These are phyloP conservation scores for Flaveria trinervia DNA, from an alignment of 129 eudicot species.

Conservation along the genomic window DNA sequence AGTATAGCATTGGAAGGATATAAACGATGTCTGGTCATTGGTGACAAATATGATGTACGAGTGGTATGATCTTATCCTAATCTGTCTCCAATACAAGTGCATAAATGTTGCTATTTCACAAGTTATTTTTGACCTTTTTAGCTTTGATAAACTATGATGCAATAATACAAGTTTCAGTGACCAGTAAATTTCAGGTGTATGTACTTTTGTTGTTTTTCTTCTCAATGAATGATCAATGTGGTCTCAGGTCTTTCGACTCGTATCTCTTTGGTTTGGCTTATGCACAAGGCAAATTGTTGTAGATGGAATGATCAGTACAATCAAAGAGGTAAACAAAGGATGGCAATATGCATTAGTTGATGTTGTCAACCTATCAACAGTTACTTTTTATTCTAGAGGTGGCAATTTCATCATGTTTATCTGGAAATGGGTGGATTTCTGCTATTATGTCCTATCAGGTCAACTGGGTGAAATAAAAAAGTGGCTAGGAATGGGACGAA, in stretches of 20 bases:
- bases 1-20: constrained; percentile 83
- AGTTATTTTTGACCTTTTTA: constrained; percentile 15
- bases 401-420: not conserved
- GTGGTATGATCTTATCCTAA: constrained; percentile 61
- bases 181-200: constrained; percentile 8
- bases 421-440: not conserved
- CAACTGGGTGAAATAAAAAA: not conserved
- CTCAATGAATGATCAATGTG: constrained; percentile 22
- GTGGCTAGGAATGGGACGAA: not conserved
- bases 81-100: constrained; percentile 8
- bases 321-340: constrained; percentile 63
- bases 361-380: constrained; percentile 1
- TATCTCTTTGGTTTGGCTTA: constrained; percentile 88
- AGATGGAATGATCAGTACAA: constrained; percentile 69
- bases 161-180: not conserved
- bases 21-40: constrained; percentile 73
- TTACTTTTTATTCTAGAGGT: constrained; percentile 6
- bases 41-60: constrained; percentile 88
- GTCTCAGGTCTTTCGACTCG: constrained; percentile 91
- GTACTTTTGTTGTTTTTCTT: constrained; percentile 9
- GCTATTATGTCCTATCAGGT: not conserved
- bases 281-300: constrained; percentile 70
- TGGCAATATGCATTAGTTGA: not conserved
- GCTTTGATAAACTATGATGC: not conserved
- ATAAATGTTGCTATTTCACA: constrained; percentile 10